Evolutionary conservation across 2,329 filamentous ascomycete genomes (phyloP), one percentile per base, ranked within the genome.

Genomic region (Trichocomaceae sp.): DNA sequence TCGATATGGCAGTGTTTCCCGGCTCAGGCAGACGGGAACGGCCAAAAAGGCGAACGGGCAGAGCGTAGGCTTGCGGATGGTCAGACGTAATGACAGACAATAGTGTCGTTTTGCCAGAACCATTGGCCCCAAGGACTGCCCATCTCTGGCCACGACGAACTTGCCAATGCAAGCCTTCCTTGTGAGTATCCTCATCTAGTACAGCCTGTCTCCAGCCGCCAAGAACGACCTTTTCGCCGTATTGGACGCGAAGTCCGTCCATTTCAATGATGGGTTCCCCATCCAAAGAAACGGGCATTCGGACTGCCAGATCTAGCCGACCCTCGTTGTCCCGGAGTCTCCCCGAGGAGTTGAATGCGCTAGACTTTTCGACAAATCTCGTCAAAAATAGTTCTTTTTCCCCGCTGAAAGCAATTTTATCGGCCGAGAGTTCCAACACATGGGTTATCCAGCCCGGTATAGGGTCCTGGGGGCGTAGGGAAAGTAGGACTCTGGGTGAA

Each of bases 41-140:
- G 0, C 90, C 90, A 67, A 99, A 97, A 13, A 96, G 78, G 62
- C 83, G 86, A 58, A 99, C 86, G 0, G 92, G 91, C 22, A 91
- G 82, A 0, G 88, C 89, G 69, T 97, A 99, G 0, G 91, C 85
- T 70, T 97, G 92, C 0, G 93, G 93, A 64, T 99, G 93, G 65
- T 99, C 93, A 1, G 92, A 97, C 57, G 89, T 95, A 57, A 99
- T 87, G 5, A 99, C 79, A 5, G 90, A 93, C 26, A 97, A 81
- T 39, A 99, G 80, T 0, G 93, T 99, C 0, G 93, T 99, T 75
- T 99, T 99, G 17, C 93, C 93, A 0, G 90, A 96, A 12, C 81
- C 93, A 63, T 99, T 97, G 31, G 91, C 87, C 0, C 93, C 93
- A 65, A 99, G 93, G 17, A 97, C 82, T 2, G 88, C 92, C 87